Evolutionary conservation across 768 basidiomycete genomes (phyloP), one percentile per base, ranked within the genome.

Genomic region (Pholiota molesta): DNA sequence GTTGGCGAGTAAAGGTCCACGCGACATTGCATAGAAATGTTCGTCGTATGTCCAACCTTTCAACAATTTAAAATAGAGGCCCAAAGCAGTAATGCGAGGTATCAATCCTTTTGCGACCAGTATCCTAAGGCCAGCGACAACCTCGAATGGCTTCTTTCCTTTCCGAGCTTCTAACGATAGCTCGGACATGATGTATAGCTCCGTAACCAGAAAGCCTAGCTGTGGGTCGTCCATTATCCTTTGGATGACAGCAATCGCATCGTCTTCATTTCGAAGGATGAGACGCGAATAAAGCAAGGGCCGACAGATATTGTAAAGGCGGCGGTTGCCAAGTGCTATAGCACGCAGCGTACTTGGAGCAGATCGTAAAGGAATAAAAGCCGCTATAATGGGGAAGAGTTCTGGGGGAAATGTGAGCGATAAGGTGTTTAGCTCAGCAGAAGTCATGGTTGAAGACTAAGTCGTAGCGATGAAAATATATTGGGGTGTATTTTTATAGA

Each of bases 151-250:
- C 5, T 37, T 53, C 31, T 13, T 11, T 19, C 33, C 56, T 13
- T 47, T 54, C 2, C 42, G n/a, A 17, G 40, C 31, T 16, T 26
- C 40, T 1, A 45, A 8, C 3, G 57, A 55, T 16, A 63, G 23
- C 17, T 55, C 21, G n/a, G 57, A 47, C 53, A 59, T 37, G 16
- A 63, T 55, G 19, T 59, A 51, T n/a, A 63, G 40, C 11, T 59
- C 57, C 9, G 42, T 37, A 14, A 63, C 57, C 21, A n/a, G 5
- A 5, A 26, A 1, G 21, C 57, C 62, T 1, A 59, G 40, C 10
- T 55, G 26, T 3, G 51, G 52, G 7, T 59, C 62, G 10, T 31
- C 57, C 11, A 59, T 21, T 9, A 63, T 6, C n/a, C 40, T 56
- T 44, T 60, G 51, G 2, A 66, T 1, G 11, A 63, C 37, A 11